Base-by-base conservation (phyloP, 2,329 filamentous ascomycete genomes). In the Xylariomycetidae sp. region DNA sequence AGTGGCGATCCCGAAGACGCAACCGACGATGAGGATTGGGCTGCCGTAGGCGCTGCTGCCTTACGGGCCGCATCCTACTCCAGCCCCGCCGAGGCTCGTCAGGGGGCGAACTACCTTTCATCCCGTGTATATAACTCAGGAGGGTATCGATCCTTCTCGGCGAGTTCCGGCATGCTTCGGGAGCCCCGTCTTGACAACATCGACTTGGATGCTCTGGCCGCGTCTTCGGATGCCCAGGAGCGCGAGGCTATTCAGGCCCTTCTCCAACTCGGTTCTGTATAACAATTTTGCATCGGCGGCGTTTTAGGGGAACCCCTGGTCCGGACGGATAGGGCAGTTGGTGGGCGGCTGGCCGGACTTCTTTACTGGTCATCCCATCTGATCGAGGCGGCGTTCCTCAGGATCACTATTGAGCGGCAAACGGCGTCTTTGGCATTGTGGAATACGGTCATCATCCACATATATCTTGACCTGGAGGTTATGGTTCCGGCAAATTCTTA, bases 1-100 rank as follows among this genome's bases (percentile, higher is more conserved):
- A 80, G 81, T 49, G 83, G 87, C 48, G 84, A 94, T 54, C 79
- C 86, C 40, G 82, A 85, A 46, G 88, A 95, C 54, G 76, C 86
- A 39, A 97, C 92, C 16, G 92, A 97, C 56, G 88, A 96, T 56
- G 90, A 97, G 62, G 89, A 97, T 62, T 96, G 90, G 89, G 87
- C 85, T 29, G 80, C 85, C 33, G 84, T 95, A 42, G 90, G 88
- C 34, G 87, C 89, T 18, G 88, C 85, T 34, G 86, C 87, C 45
- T 74, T 96, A 48, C 81, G 89, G 45, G 75, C 77, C 38, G 72
- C 73, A 30, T 82, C 77, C 6, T 80, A 80, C 51, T 70, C 73
- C 34, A 72, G 63, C 50, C 73, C 68, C 48, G 66, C 59, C 6
- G 64, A 70, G 35, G 63, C 81, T 71, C 61, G 75, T 63, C 65